These are phyloP conservation scores for Cryphonectria radicalis DNA, from an alignment of 2,329 filamentous ascomycete species.

Conservation along the genomic window DNA sequence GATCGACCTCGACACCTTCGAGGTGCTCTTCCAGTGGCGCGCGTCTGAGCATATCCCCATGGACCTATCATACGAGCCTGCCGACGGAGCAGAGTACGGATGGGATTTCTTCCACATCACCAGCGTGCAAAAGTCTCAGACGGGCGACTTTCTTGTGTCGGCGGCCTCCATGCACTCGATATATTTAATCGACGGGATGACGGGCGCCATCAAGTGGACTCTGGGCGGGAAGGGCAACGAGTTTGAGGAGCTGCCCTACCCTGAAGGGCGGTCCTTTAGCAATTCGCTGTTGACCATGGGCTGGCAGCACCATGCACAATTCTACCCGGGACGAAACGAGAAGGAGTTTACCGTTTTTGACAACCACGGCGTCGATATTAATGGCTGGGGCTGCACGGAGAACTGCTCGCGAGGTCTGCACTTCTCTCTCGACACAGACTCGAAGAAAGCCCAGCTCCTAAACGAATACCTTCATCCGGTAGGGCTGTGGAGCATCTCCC, in stretches of 20 bases:
- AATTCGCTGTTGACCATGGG: constrained; percentile 32
- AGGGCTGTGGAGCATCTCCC: constrained; percentile 41
- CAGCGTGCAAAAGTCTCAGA: constrained; percentile 54
- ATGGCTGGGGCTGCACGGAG: constrained; percentile 17
- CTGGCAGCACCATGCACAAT: constrained; percentile 53
- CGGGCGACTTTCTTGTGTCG: constrained; percentile 58
- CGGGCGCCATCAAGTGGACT: constrained; percentile 55
- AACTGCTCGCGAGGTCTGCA: constrained; percentile 39
- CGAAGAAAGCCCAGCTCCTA: constrained; percentile 48
- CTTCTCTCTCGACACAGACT: constrained; percentile 42
- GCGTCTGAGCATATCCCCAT: constrained; percentile 38
- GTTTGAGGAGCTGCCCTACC: constrained; percentile 42
- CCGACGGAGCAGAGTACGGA: constrained; percentile 29
- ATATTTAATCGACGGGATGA: constrained; percentile 49
- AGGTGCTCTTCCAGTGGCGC: constrained; percentile 55
- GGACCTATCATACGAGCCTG: constrained; percentile 25
- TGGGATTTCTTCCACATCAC: constrained; percentile 64
- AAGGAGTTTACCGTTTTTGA: constrained; percentile 54
- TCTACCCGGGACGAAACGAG: constrained; percentile 40
- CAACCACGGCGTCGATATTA: constrained; percentile 41
- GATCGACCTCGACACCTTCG: constrained; percentile 52
- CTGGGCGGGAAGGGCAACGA: constrained; percentile 53
- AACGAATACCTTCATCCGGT: constrained; percentile 44
- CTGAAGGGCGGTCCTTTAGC: constrained; percentile 41
- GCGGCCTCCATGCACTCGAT: constrained; percentile 53